These are phyloP conservation scores for Vanderwaltozyma verrucispora DNA, from an alignment of 805 yeast species.

Conservation along the genomic window DNA sequence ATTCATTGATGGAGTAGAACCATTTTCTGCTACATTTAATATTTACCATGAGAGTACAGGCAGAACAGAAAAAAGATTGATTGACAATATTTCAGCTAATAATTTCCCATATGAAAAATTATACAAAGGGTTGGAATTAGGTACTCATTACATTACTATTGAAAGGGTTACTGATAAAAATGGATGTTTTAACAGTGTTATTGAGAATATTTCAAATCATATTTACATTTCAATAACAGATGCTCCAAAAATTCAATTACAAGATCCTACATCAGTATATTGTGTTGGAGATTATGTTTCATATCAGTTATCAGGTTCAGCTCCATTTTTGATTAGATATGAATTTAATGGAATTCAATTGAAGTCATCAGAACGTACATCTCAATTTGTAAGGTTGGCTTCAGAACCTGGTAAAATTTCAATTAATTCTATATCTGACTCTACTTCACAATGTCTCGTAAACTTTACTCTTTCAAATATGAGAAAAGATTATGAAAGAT, in stretches of 20 bases:
- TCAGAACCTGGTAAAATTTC: constrained; percentile 70
- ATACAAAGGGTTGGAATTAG: constrained; percentile 49
- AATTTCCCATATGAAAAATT: constrained; percentile 33
- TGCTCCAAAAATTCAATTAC: constrained; percentile 53
- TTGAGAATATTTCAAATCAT: constrained; percentile 31
- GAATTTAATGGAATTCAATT: constrained; percentile 54
- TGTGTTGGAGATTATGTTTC: constrained; percentile 91
- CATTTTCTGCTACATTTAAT: constrained; percentile 48
- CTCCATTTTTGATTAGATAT: constrained; percentile 73
- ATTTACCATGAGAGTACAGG: constrained; percentile 54
- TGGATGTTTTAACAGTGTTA: constrained; percentile 50
- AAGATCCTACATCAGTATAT: constrained; percentile 38
- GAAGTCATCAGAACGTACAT: constrained; percentile 41
- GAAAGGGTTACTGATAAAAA: constrained; percentile 51
- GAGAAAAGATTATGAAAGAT: constrained; percentile 24
- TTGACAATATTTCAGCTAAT: constrained; percentile 34
- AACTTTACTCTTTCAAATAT: constrained; percentile 37
- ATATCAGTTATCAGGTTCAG: constrained; percentile 62
- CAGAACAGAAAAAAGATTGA: constrained; percentile 35
- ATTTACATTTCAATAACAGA: constrained; percentile 58
- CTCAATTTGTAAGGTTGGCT: constrained; percentile 59
- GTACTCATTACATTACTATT: constrained; percentile 55
- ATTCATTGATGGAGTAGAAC: constrained; percentile 45
- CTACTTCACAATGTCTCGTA: constrained; percentile 62
- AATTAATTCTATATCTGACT: constrained; percentile 61